Evolutionary conservation across 345 rosid genomes (phyloP).

Genomic region (Euclidium syriacum): DNA sequence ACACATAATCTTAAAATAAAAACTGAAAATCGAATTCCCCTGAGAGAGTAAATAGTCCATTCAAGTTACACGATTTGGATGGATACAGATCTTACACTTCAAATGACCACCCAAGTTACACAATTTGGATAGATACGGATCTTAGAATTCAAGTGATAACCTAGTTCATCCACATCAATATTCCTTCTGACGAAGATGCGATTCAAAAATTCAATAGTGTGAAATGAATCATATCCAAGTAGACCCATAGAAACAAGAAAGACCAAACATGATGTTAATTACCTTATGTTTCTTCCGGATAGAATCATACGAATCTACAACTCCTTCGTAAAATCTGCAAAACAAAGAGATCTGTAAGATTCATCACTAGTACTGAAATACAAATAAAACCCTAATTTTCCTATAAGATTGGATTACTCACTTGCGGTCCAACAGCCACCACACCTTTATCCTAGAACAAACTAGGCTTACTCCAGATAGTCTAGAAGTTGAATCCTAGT

Average conservation of each 20-base stretch:
- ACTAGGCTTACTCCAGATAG: neutral
- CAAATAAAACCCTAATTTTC: neutral
- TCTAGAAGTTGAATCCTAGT: neutral
- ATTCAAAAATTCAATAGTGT: neutral
- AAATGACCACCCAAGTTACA: neutral
- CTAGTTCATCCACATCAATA: neutral
- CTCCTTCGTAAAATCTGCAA: constrained; percentile 20
- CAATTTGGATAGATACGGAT: constrained; percentile 5
- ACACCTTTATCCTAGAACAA: constrained; percentile 18
- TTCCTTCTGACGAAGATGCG: neutral
- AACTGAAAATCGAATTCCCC: neutral
- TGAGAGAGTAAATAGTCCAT: neutral
- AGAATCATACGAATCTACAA: constrained; percentile 7
- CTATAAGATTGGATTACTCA: neutral
- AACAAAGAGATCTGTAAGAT: constrained; percentile 14
- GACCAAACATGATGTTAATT: neutral
- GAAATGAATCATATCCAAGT: neutral
- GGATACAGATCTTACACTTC: neutral
- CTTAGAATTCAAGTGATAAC: neutral
- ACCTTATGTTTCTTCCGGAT: constrained; percentile 16
- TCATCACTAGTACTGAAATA: neutral
- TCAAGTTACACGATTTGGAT: neutral
- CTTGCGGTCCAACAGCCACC: constrained; percentile 25
- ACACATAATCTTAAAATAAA: neutral
- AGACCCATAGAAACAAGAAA: neutral